These are phyloP conservation scores for Myochromella boudieri DNA, from an alignment of 768 basidiomycete species.

Conservation along the genomic window DNA sequence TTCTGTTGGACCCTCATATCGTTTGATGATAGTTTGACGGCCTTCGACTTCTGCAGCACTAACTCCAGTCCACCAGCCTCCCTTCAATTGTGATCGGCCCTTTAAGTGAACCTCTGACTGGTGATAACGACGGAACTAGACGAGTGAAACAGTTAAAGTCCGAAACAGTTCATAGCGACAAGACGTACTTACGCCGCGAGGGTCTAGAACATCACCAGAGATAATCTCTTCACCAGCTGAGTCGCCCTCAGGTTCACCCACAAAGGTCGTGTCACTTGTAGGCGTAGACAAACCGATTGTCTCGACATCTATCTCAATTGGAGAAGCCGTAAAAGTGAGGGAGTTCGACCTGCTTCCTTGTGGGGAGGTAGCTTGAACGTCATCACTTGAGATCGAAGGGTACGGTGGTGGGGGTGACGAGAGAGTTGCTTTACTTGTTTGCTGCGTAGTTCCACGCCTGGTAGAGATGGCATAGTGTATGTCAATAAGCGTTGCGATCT, in stretches of 20 bases:
- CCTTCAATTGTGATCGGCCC: constrained; percentile 33
- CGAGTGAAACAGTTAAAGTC: background rate
- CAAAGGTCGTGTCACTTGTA: background rate
- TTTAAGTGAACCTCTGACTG: constrained; percentile 45
- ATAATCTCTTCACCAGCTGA: constrained; percentile 14
- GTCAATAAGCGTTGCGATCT: constrained; percentile 48
- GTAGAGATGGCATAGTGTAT: constrained; percentile 39
- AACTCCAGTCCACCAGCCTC: constrained; percentile 49
- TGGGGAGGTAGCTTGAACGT: background rate
- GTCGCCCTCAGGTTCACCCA: constrained; percentile 4
- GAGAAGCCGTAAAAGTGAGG: constrained; percentile 2
- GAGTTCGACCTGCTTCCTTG: background rate
- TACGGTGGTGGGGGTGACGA: constrained; percentile 10
- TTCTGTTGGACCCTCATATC: constrained; percentile 38
- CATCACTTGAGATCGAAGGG: background rate
- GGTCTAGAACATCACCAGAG: constrained; percentile 20
- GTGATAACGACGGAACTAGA: constrained; percentile 49
- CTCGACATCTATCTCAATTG: constrained; percentile 1
- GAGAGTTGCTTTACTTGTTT: constrained; percentile 3
- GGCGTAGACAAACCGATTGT: background rate
- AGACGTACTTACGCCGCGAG: constrained; percentile 31
- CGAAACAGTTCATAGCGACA: background rate
- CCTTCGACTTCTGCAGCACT: constrained; percentile 41
- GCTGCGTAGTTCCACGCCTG: constrained; percentile 14
- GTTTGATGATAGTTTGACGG: constrained; percentile 38